Evolutionary conservation across 2,329 filamentous ascomycete genomes (phyloP), one percentile per base, ranked within the genome.

Genomic region (Chaetomium sp.): DNA sequence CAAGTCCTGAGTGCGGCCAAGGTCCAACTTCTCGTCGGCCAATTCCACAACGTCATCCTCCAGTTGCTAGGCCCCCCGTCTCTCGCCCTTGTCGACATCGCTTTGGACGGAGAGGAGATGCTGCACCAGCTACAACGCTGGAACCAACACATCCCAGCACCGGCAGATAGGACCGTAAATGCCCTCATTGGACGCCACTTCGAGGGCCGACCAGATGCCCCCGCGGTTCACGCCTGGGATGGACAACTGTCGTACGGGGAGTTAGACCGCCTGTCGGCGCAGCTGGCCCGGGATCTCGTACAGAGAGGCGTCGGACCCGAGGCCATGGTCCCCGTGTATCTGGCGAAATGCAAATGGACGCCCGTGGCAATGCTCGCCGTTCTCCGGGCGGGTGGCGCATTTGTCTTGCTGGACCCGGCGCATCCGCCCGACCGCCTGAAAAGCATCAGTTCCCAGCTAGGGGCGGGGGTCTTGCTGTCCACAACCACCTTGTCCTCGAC

Each of bases 101-200:
- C 47, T 25, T 50, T 50, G n/a, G 47, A 50, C 47, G 47, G 47
- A 50, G 21, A 50, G 47, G 47, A 25, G 47, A 50, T 50, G 47
- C 47, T 50, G 21, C 47, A 25, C 47, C 47, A 50, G 19, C 47
- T 27, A 50, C 47, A 50, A 50, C 47, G 25, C 21, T 27, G n/a
- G 25, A 21, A 50, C n/a, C 21, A 50, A 16, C 47, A 23, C 47
- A 50, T 21, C 21, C 47, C 21, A 27, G 21, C 21, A 50, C 47
- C 47, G 47, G 47, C 21, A 50, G 47, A 50, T 50, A 50, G 4
- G n/a, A 50, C 47, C 47, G 47, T 50, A 50, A n/a, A 50, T 50
- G 47, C 47, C 47, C 47, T 50, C 47, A 50, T 50, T 50, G 47
- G 47, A 50, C 47, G 47, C n/a, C 47, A 50, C 47, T 50, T 50